Evolutionary conservation across 2,329 filamentous ascomycete species (phyloP), one percentile per base, ranked within the genome.

Genomic region (Fusarium setosum): DNA sequence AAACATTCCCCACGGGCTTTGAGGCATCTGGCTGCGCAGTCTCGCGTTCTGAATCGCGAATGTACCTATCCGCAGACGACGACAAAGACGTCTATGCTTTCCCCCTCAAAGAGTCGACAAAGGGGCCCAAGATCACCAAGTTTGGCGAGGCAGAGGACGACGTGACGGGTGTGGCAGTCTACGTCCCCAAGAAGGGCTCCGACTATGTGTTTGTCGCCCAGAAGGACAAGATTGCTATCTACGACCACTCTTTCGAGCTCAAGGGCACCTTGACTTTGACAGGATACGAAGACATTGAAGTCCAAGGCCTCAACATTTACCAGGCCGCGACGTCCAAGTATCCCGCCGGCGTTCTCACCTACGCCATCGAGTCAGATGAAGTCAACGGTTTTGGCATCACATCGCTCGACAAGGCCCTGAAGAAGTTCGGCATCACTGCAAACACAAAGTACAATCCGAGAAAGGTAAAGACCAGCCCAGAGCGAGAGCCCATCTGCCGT

Each of bases 21-120:
- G 82, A 84, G 54, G 74, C 77, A 4, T 79, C 80, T 4, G 77
- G 80, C 1, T 84, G 82, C 50, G 78, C 80, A 6, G 75, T 78
- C 9, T 81, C 79, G 1, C 59, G 72, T 2, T 73, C 73, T 1
- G 70, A 73, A n/a, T 72, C 74, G 0, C 71, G 71, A 9, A 74
- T 84, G 45, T 82, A 79, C 59, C 76, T 83, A 11, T 77, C 76
- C 5, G 73, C 74, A 1, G 77, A 81, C 12, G 80, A 81, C 17
- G 73, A 74, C 53, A 70, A 75, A 8, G 64, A 58, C 1, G 60
- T 82, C 4, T 83, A 82, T 58, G 42, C 59, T 1, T 81, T 84
- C 42, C 38, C 72, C 1, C 76, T 81, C 1, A 67, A 70, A 0
- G 82, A 84, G 59, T 78, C 77, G 1, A 81, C 76, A 0, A 44